Evolutionary conservation across 768 basidiomycete genomes (phyloP).

Genomic region (Omphalotus guepiniiformis): DNA sequence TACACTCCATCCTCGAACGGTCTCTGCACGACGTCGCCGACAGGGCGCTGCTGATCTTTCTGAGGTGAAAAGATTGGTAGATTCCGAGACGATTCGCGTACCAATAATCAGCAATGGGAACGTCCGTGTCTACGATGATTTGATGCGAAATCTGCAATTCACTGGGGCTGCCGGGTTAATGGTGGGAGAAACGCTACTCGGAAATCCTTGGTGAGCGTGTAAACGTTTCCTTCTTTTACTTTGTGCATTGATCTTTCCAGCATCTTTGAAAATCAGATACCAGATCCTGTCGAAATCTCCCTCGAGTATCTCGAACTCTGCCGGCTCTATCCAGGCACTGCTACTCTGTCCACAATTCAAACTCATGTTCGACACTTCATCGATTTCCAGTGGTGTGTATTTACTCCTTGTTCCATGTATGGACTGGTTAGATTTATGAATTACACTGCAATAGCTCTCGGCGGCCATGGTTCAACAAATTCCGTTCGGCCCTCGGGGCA

Average conservation of each 20-base stretch:
- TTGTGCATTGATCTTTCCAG: conserved; percentile 29
- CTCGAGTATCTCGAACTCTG: conserved; percentile 69
- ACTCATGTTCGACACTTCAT: conserved; percentile 67
- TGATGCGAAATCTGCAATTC: conserved; percentile 45
- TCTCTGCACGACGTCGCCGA: conserved; percentile 63
- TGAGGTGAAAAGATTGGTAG: conserved; percentile 54
- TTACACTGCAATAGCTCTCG: conserved; percentile 18
- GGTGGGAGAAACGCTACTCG: conserved; percentile 76
- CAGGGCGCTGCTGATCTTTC: conserved; percentile 68
- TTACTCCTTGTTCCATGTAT: neutral
- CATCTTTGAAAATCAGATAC: conserved; percentile 49
- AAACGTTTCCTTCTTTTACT: too few species aligned
- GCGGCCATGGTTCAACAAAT: conserved; percentile 32
- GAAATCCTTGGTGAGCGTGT: conserved; percentile 66
- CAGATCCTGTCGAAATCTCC: conserved; percentile 63
- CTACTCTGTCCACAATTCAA: conserved; percentile 46
- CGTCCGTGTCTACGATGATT: conserved; percentile 56
- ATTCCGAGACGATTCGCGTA: conserved; percentile 32
- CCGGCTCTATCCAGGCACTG: conserved; percentile 44
- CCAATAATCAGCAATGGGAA: conserved; percentile 80
- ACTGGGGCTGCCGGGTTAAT: conserved; percentile 73
- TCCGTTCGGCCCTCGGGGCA: conserved; percentile 24
- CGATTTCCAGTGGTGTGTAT: conserved; percentile 60
- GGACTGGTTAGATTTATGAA: neutral
- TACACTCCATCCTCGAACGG: conserved; percentile 70